Conservation (phyloP, 768 basidiomycete species). For the Hericium coralloides region DNA sequence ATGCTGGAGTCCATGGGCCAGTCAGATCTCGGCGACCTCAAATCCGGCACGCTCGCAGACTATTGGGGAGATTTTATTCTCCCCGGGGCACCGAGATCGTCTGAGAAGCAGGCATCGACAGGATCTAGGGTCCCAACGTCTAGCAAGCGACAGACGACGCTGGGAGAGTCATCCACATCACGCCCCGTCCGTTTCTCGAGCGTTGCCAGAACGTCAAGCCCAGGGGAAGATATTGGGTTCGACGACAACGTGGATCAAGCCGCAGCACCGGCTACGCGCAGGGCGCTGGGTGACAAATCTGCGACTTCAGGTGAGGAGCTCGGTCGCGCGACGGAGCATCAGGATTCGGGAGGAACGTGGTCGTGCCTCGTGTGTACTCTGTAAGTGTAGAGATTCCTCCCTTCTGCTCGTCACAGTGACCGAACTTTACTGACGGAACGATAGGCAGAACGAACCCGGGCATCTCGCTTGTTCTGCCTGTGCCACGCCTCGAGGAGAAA, state of each 20-base stretch:
- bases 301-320: neutral
- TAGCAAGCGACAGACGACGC: neutral
- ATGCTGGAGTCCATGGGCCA: constrained; percentile 40
- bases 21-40: constrained; percentile 35
- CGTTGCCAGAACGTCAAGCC: neutral
- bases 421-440: constrained; percentile 2
- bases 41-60: constrained; percentile 30
- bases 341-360: constrained; percentile 1
- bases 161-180: no score
- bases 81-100: constrained; percentile 11
- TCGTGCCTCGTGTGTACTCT: constrained; percentile 7
- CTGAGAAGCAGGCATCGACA: neutral
- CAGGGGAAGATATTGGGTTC: neutral
- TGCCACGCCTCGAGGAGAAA: constrained; percentile 40
- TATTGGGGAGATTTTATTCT: constrained; percentile 46
- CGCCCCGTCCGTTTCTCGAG: neutral
- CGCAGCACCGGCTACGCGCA: neutral
- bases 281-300: neutral
- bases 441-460: constrained; percentile 40
- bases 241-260: neutral
- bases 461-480: constrained; percentile 60
- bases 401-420: neutral
- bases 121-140: neutral
- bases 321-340: neutral
- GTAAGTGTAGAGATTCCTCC: neutral